Percentiles rank a stretch among this genome's conserved stretches.
These are phyloP conservation scores for Parastagonospora avenae DNA, from an alignment of 2,329 filamentous ascomycete species.

Conservation along the genomic window DNA sequence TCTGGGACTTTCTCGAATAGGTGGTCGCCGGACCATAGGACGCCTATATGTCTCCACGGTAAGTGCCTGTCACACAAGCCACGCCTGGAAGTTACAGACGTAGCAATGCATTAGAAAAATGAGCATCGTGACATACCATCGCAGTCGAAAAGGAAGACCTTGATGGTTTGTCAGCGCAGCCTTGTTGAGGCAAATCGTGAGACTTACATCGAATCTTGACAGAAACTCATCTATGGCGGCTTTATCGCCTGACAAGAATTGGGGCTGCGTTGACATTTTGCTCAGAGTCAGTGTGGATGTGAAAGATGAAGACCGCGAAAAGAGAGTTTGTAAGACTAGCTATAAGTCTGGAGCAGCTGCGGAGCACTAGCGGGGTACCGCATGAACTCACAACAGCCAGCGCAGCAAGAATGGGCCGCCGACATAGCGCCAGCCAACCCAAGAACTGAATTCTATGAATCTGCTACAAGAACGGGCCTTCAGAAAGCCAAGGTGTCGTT, in stretches of 20 bases:
- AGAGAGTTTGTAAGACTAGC: no score
- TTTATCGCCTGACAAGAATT: constrained; percentile 78
- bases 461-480: no score
- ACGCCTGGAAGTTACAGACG: neutral
- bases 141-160: constrained; percentile 96
- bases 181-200: neutral
- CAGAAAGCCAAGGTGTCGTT: no score
- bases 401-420: no score
- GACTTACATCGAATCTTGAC: constrained; percentile 85
- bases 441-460: no score
- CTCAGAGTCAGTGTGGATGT: neutral
- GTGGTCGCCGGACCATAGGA: constrained; percentile 94
- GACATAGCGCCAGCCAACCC: no score
- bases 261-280: constrained; percentile 34
- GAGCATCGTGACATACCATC: constrained; percentile 69
- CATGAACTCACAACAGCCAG: no score
- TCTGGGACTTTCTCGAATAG: constrained; percentile 84
- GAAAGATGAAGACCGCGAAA: neutral
- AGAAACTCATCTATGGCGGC: constrained; percentile 81
- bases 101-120: no score
- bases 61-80: constrained; percentile 19
- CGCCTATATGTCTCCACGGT: constrained; percentile 67
- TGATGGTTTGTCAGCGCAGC: constrained; percentile 23
- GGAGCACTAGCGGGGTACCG: no score
- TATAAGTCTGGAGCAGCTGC: no score